These are phyloP conservation scores for Axilococcus clingmanii DNA, from an alignment of 139 green algal genomes.

Conservation along the genomic window DNA sequence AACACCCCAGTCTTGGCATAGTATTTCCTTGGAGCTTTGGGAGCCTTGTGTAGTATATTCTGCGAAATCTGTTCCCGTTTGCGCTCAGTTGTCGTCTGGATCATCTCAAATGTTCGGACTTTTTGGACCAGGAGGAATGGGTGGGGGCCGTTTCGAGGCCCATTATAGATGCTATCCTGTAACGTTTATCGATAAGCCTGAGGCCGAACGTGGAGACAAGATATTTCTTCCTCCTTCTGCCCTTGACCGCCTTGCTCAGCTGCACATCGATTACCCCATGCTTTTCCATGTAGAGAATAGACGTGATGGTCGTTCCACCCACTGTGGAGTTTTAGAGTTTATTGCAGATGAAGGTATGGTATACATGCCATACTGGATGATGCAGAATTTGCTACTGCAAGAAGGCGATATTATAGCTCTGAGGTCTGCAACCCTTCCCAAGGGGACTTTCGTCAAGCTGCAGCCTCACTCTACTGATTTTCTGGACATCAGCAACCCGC, in stretches of 20 bases:
- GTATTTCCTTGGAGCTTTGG: too few relatives aligned
- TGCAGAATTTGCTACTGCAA: constrained; percentile 89
- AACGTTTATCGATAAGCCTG: constrained; percentile 87
- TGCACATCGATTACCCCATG: constrained; percentile 98
- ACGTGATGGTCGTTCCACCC: constrained; percentile 50
- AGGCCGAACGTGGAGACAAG: constrained; percentile 85
- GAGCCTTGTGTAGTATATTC: not conserved
- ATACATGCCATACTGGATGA: constrained; percentile 99
- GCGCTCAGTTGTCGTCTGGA: not conserved
- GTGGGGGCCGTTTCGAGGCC: constrained; percentile 49
- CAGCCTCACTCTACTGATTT: constrained; percentile 95
- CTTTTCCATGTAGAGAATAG: constrained; percentile 83
- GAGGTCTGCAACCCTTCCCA: constrained; percentile 73
- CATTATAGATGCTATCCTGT: constrained; percentile 87
- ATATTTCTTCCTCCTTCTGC: constrained; percentile 94
- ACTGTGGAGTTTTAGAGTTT: constrained; percentile 98
- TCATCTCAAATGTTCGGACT: constrained; percentile 5
- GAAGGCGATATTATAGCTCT: constrained; percentile 86
- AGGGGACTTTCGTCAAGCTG: constrained; percentile 92
- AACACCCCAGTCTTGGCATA: too few relatives aligned
- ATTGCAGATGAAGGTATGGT: constrained; percentile 90
- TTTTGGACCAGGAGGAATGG: constrained; percentile 24
- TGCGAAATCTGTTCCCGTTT: too few relatives aligned
- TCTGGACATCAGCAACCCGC: constrained; percentile 93
- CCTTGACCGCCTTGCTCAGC: constrained; percentile 79